Conservation (phyloP, 441 rosid species). For the Jatropha podagrica region DNA sequence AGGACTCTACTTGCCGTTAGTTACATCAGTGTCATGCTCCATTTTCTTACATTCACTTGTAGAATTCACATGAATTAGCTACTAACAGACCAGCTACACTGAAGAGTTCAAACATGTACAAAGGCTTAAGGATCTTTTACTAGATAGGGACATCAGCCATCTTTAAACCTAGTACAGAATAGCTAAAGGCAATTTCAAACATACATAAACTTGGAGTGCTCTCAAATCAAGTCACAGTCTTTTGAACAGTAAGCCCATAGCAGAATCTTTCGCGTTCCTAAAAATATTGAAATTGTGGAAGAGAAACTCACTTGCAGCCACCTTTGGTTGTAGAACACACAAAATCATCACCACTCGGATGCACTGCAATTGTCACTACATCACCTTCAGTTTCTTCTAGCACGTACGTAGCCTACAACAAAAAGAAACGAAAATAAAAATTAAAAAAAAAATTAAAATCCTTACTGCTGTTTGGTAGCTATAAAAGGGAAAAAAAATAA, state of each 20-base stretch:
- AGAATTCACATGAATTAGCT: not conserved
- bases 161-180: not conserved
- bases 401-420: conserved; percentile 53
- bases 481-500: not conserved
- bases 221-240: not conserved
- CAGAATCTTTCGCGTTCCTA: not conserved
- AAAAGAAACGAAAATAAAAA: not conserved
- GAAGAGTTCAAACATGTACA: not conserved
- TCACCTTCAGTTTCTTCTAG: conserved; percentile 76
- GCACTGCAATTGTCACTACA: conserved; percentile 61
- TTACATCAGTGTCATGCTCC: not conserved
- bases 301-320: conserved; percentile 73
- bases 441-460: not conserved
- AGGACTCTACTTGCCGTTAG: not conserved
- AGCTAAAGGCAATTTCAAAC: not conserved
- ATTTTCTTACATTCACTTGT: not conserved
- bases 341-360: conserved; percentile 82
- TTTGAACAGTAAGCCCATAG: not conserved
- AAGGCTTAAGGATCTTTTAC: too few relatives aligned
- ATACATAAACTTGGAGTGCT: not conserved
- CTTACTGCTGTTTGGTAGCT: not conserved
- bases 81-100: not conserved
- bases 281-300: not conserved
- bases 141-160: too few relatives aligned
- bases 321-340: conserved; percentile 79